Evolutionary conservation across 345 rosid species (phyloP), one percentile per base, ranked within the genome.

Genomic region (Eutrema yunnanense): DNA sequence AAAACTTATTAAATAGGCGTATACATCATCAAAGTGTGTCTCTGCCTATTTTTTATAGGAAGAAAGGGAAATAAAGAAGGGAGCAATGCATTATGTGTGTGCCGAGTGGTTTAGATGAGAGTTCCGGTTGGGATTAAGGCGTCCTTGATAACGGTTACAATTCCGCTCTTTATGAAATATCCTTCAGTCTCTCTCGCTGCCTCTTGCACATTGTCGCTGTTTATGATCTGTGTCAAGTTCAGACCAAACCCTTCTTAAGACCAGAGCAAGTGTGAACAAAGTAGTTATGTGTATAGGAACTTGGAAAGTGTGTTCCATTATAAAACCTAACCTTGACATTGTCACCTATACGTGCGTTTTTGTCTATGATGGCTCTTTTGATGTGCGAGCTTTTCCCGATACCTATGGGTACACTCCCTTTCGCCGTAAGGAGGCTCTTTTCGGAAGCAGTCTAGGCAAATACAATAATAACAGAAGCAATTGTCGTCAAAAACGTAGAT

Each of bases 151-250:
- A 93, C 86, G 1, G 98, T 90, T 33, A 93, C 98, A 26, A 93
- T 93, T 55, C 98, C 97, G 29, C 98, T 90, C 88, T 93, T 93
- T 19, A 93, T 93, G 86, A 93, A 93, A 68, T 87, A 90, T 44
- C 98, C 97, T 65, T 93, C 98, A 2, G 85, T 87, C 78, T 93
- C 98, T 42, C 98, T 85, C 0, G 96, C 98, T 32, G 98, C 89
- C 76, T 93, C 98, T 89, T 90, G 96, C 65, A 93, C 97, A 9
- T 74, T 81, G 79, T 88, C 94, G 0, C 80, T 59, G 67, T 93
- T 93, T n/a, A 93, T 57, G 76, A 93, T 93, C 97, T 92, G 88
- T 49, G 9, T 12, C 36, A 74, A 58, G 16, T 29, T 8, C 14
- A 65, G 4, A 46, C 61, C 56, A 29, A 34, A 63, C 1, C 6